Percentiles rank a stretch among this genome's conserved stretches.
These are phyloP conservation scores for Spinellus fusiger DNA, from an alignment of 192 early-diverging fungal genomes.

Conservation along the genomic window DNA sequence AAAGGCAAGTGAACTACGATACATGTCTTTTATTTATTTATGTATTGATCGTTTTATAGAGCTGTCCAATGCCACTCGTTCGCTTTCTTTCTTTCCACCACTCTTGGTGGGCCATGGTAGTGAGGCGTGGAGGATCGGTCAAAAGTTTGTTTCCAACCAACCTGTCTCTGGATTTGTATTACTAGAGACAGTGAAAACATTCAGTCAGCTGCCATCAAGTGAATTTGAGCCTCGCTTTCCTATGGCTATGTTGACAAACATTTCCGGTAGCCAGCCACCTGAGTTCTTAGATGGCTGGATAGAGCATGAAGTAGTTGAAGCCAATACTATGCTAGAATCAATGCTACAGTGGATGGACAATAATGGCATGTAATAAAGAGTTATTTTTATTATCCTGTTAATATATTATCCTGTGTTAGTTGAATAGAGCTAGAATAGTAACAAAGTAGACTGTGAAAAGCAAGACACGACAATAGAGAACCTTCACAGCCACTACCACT, in stretches of 20 bases:
- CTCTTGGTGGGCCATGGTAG: slow-evolving; percentile 9
- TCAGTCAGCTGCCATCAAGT: not conserved
- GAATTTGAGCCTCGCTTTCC: slow-evolving; percentile 23
- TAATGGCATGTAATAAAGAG: slow-evolving; percentile 6
- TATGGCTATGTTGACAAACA: not conserved
- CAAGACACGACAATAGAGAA: no score
- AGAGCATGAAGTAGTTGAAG: not conserved
- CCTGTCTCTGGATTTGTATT: slow-evolving; percentile 15
- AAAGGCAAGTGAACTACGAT: not conserved
- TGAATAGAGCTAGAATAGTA: not conserved
- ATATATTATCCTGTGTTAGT: not conserved
- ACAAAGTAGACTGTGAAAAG: no score
- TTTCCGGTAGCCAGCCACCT: not conserved
- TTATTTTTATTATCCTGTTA: not conserved
- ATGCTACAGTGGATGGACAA: slow-evolving; percentile 17
- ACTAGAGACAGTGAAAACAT: not conserved
- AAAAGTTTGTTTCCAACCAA: slow-evolving; percentile 19
- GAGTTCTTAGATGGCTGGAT: slow-evolving; percentile 11
- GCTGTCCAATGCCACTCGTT: not conserved
- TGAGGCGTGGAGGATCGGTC: slow-evolving; percentile 5
- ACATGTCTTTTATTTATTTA: not conserved
- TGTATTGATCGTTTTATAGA: not conserved
- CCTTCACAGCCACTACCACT: no score
- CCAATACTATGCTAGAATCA: not conserved
- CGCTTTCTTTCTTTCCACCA: slow-evolving; percentile 19